A percentile compares a stretch with the other conserved stretches of the same genome.
phyloP scores from a whole-genome alignment of 495 filamentous ascomycete genomes.

The Penicillium samsonianum region DNA sequence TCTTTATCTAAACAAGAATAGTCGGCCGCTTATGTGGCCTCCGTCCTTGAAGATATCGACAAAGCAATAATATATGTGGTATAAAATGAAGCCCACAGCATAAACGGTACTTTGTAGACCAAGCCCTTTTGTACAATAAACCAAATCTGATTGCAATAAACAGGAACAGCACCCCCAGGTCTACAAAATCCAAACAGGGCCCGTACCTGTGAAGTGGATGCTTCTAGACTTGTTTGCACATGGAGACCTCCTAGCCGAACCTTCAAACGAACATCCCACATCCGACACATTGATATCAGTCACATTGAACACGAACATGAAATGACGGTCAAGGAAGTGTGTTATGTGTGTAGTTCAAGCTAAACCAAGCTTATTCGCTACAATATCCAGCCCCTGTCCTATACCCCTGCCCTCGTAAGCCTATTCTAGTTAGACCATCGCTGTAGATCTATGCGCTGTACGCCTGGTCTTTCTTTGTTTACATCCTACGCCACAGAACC shows the following conservation, averaged over 20 bases:
- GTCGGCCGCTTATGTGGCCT: too few relatives aligned
- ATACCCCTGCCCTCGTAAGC: neutral
- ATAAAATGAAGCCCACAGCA: neutral
- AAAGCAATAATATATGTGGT: neutral
- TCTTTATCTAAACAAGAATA: neutral
- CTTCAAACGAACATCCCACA: constrained; percentile 4
- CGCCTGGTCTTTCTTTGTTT: constrained; percentile 9
- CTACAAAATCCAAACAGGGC: neutral
- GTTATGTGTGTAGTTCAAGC: neutral
- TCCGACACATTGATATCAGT: neutral
- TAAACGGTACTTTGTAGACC: neutral
- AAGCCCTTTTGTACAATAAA: neutral
- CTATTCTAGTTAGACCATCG: neutral
- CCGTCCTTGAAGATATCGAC: neutral
- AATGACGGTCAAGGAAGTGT: constrained; percentile 2
- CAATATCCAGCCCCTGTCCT: neutral
- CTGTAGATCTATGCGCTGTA: constrained; percentile 1
- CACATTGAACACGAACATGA: neutral
- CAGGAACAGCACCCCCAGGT: neutral
- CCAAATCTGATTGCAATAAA: neutral
- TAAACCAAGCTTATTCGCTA: neutral
- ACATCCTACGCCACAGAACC: neutral
- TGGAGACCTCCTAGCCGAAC: neutral
- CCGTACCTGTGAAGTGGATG: neutral
- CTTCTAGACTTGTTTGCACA: constrained; percentile 3